Conservation (phyloP, 2,329 filamentous ascomycete genomes). For the Diaporthe australafricana region DNA sequence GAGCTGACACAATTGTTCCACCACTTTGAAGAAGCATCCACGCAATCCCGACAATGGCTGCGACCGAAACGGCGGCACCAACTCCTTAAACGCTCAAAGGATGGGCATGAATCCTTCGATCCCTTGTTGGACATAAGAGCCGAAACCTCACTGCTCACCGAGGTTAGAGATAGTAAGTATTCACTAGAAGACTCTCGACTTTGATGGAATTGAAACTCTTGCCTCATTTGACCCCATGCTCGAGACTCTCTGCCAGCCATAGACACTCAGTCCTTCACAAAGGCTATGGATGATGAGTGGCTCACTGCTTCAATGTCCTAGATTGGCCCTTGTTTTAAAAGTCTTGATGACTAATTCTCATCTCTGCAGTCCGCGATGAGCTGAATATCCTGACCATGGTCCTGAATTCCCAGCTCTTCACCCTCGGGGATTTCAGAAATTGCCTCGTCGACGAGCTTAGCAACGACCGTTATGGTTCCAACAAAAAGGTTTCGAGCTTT, state of each 20-base stretch:
- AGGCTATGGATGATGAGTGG: background rate
- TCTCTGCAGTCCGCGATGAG: constrained; percentile 66
- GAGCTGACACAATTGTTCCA: constrained; percentile 69
- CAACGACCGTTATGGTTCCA: constrained; percentile 46
- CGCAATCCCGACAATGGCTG: constrained; percentile 65
- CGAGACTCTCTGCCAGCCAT: no score
- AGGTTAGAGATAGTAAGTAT: constrained; percentile 67
- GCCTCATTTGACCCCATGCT: no score
- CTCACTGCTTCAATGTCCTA: no score
- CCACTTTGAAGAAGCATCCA: constrained; percentile 69
- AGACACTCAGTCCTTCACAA: background rate
- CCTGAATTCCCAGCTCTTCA: constrained; percentile 60
- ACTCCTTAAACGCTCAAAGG: constrained; percentile 47
- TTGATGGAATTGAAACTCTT: no score
- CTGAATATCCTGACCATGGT: constrained; percentile 72
- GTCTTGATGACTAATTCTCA: background rate
- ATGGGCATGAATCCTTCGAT: constrained; percentile 58
- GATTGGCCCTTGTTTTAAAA: no score
- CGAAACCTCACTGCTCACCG: constrained; percentile 71
- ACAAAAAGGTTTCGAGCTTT: constrained; percentile 38
- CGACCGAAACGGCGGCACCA: constrained; percentile 42
- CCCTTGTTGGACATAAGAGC: constrained; percentile 68
- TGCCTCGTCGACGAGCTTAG: constrained; percentile 53
- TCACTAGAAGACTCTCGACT: no score
- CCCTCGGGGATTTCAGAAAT: constrained; percentile 59